Percentiles rank a stretch among this genome's conserved stretches.
Evolutionary conservation across 169 alveolate species (phyloP).

Genomic region (Babesia ovis): DNA sequence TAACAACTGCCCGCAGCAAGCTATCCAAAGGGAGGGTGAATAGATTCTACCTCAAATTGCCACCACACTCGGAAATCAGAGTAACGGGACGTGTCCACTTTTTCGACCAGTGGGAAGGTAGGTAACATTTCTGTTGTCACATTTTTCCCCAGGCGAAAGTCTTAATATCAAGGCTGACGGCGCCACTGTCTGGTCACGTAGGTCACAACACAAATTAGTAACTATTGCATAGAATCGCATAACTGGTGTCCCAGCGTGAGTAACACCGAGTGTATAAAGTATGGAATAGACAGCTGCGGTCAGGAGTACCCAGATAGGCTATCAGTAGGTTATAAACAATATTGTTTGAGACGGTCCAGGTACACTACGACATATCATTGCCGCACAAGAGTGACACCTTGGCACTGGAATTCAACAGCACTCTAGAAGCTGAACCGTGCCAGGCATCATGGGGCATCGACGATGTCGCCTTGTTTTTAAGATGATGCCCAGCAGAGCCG

Average conservation of each 20-base stretch:
- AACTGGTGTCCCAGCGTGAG: constrained; percentile 68
- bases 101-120: constrained; percentile 79
- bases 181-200: constrained; percentile 70
- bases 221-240: constrained; percentile 35
- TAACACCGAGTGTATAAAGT: constrained; percentile 60
- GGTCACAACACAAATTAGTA: constrained; percentile 4
- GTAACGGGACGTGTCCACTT: constrained; percentile 77
- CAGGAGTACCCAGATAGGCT: constrained; percentile 76
- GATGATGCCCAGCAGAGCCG: background rate
- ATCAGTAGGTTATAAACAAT: constrained; percentile 32
- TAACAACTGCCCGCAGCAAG: constrained; percentile 24
- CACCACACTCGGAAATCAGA: constrained; percentile 66
- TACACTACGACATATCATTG: constrained; percentile 45
- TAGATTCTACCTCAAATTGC: constrained; percentile 47
- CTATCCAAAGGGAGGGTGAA: constrained; percentile 53
- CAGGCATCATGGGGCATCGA: constrained; percentile 84
- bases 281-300: constrained; percentile 76
- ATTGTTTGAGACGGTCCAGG: constrained; percentile 21
- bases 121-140: background rate
- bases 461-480: constrained; percentile 67
- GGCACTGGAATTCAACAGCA: constrained; percentile 61
- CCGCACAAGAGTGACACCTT: constrained; percentile 25
- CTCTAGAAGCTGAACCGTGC: constrained; percentile 69
- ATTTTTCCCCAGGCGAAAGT: constrained; percentile 66
- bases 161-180: constrained; percentile 71